Evolutionary conservation across 768 basidiomycete genomes (phyloP), one percentile per base, ranked within the genome.

Genomic region (Clavulina sp.): DNA sequence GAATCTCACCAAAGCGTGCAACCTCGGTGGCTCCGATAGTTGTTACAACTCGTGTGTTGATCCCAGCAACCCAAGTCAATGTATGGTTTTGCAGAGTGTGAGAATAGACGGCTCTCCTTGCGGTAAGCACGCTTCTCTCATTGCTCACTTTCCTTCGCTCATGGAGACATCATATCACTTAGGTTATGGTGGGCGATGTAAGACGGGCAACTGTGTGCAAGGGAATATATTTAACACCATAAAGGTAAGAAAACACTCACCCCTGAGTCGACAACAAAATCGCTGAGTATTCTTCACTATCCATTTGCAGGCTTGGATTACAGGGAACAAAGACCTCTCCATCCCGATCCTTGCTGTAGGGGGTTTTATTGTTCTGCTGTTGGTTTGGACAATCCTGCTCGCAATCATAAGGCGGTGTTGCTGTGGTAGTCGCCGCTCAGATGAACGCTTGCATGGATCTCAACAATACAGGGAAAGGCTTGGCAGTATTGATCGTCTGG

Each of bases 81-180:
- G 88, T 63, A 64, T 87, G 21, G 65, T 79, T 36, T 68, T 91
- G 46, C 78, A 81, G 51, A 74, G 83, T 3, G 63, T 74, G 41
- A 75, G 89, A 47, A 69, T 84, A 50, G 81, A 87, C 61, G 88
- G 87, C 23, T 85, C 83, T 29, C 78, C 84, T 13, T 92, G 87
- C 63, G 85, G 85, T 77, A 59, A 53, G 75, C 69, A 48, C 19
- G 48, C 48, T 19, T 7, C 7, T 38, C 19, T n/a, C n/a, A n/a
- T n/a, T n/a, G n/a, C n/a, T n/a, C n/a, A n/a, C n/a, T n/a, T 7
- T 41, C 43, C 48, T 46, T 26, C 52, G 40, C 47, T 16, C 52
- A 24, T 38, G 49, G 51, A n/a, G 46, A 41, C 31, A 50, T 19
- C 47, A 26, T n/a, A 43, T 43, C 51, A 21, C 24, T 19, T 30